A percentile compares a stretch with the other conserved stretches of the same genome.
Evolutionary conservation across 345 rosid species (phyloP).

Genomic region (Pugionium cornutum): DNA sequence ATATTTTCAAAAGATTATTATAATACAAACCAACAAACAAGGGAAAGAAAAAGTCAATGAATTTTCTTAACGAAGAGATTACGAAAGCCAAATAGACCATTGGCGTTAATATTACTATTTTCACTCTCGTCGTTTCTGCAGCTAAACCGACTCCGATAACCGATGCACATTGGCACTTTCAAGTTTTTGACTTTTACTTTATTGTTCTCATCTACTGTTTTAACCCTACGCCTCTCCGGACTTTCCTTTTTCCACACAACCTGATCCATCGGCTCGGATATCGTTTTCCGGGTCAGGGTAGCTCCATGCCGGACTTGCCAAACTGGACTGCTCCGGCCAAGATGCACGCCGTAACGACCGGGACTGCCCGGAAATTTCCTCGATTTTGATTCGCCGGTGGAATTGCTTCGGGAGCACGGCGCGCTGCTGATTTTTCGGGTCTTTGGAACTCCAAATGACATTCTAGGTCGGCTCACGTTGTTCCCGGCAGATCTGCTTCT

Average conservation of each 20-base stretch:
- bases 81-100: slow-evolving; percentile 59
- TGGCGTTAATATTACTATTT: slow-evolving; percentile 35
- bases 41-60: slow-evolving; percentile 37
- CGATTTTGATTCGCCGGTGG: slow-evolving; percentile 49
- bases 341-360: slow-evolving; percentile 61
- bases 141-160: slow-evolving; percentile 65
- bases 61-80: slow-evolving; percentile 72
- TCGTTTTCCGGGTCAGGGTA: slow-evolving; percentile 19
- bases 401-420: slow-evolving; percentile 79
- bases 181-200: slow-evolving; percentile 39
- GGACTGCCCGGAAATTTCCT: slow-evolving; percentile 75
- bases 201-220: slow-evolving; percentile 31
- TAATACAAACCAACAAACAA: neutral
- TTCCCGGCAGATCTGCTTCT: slow-evolving; percentile 83
- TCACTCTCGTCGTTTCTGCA: slow-evolving; percentile 58
- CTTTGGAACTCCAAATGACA: slow-evolving; percentile 45
- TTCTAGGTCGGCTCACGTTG: slow-evolving; percentile 53
- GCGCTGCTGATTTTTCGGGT: slow-evolving; percentile 75
- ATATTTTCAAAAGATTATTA: slow-evolving; percentile 7
- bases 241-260: slow-evolving; percentile 26
- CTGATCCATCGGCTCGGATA: slow-evolving; percentile 32
- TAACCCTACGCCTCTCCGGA: slow-evolving; percentile 40
- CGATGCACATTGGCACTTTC: slow-evolving; percentile 51
- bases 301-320: slow-evolving; percentile 67
- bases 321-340: slow-evolving; percentile 73